Evolutionary conservation across 257 asterid species (phyloP).

Genomic region (Hygrophila difformis): DNA sequence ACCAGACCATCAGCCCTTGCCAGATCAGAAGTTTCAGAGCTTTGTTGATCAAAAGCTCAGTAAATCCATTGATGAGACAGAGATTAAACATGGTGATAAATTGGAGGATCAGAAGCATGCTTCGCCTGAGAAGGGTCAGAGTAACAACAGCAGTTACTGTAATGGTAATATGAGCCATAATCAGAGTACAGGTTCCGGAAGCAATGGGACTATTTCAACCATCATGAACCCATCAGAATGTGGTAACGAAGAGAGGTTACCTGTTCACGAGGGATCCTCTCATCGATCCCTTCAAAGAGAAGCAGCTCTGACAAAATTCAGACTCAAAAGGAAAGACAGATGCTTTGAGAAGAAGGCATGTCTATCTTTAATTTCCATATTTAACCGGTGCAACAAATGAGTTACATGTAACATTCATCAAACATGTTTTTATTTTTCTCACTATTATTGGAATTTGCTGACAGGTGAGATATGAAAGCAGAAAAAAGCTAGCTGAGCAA

Average conservation of each 20-base stretch:
- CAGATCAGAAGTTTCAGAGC: constrained; percentile 28
- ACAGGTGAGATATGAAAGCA: constrained; percentile 81
- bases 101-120: constrained; percentile 33
- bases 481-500: constrained; percentile 84
- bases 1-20: constrained; percentile 23
- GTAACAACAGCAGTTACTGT: constrained; percentile 46
- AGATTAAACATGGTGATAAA: constrained; percentile 24
- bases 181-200: constrained; percentile 22
- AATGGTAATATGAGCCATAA: constrained; percentile 31
- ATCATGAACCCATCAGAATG: constrained; percentile 28
- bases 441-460: neutral
- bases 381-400: too few relatives aligned
- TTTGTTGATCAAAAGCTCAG: constrained; percentile 29
- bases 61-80: constrained; percentile 31
- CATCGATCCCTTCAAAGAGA: constrained; percentile 50
- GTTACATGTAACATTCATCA: too few relatives aligned
- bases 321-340: constrained; percentile 80
- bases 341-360: constrained; percentile 81
- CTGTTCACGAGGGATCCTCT: constrained; percentile 33
- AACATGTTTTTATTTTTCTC: too few relatives aligned
- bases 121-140: constrained; percentile 50
- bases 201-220: constrained; percentile 24
- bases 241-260: constrained; percentile 37
- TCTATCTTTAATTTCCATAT: too few relatives aligned
- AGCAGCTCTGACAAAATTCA: constrained; percentile 76